Evolutionary conservation across 371 early-diverging fungal genomes (phyloP), one percentile per base, ranked within the genome.

Genomic region (Saksenaea oblongispora): DNA sequence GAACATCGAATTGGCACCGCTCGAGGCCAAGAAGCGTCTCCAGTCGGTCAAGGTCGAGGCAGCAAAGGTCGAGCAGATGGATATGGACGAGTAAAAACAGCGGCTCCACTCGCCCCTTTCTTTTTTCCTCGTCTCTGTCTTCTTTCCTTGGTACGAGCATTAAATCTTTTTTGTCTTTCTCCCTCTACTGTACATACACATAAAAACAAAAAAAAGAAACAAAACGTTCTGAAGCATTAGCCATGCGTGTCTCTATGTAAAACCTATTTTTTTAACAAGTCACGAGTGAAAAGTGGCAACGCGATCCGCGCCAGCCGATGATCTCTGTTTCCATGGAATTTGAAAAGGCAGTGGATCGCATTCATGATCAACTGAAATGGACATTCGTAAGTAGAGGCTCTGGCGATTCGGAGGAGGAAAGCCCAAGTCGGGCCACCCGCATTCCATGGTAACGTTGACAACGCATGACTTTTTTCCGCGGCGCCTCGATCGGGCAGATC

Each of bases 1-100:
- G 73, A 91, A 93, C 72, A 90, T 96, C 73, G 93, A 96, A 66
- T 82, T 97, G 67, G 86, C 91, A 55, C 85, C 84, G 55, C 79
- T 85, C n/a, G 85, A 88, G 44, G 81, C 84, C 66, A 81, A 77
- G 67, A 84, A 84, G 70, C 79, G 82, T 70, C 56, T 73, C 58
- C 84, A 88, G 76, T 79, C 79, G 56, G 85, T 82, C 63, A 89
- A 86, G 72, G 71, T 86, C 64, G 74, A 76, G 42, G 75, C 73
- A 28, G 76, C 76, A 55, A 81, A 82, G 69, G 63, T 36, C 65
- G 78, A 81, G 64, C 78, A 70, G 51, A 87, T 87, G 87, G 85
- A 85, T 44, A 82, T 85, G 79, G 87, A 87, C 68, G 78, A 82
- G 63, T 85, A 82, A 67, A 62, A 18, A 54, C 51, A 15, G 10